Evolutionary conservation across 345 rosid genomes (phyloP).

Genomic region (Arabidopsis thaliana): DNA sequence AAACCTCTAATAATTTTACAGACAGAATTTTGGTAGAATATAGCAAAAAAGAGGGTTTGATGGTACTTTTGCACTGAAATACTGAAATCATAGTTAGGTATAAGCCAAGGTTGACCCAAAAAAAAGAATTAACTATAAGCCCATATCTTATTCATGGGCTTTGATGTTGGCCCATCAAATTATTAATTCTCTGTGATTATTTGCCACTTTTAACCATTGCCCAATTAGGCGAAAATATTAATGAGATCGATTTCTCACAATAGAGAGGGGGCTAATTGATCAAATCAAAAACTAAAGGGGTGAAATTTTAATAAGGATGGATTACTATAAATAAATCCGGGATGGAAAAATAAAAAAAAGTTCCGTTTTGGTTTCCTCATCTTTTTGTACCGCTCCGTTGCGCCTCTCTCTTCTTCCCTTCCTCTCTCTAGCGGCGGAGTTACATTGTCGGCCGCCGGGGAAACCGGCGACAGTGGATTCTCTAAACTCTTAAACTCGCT

Average conservation of each 20-base stretch:
- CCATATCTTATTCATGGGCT: slow-evolving; percentile 10
- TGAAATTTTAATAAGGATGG: neutral
- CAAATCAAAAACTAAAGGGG: slow-evolving; percentile 31
- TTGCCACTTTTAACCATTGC: neutral
- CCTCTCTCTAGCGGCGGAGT: slow-evolving; percentile 54
- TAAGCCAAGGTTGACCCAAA: no score
- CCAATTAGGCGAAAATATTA: no score
- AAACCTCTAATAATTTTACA: no score
- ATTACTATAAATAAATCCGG: slow-evolving; percentile 35
- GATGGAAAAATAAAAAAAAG: slow-evolving; percentile 4
- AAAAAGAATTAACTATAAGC: neutral
- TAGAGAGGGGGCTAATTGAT: slow-evolving; percentile 18
- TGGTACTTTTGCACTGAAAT: no score
- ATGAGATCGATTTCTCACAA: neutral
- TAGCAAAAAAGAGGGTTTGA: no score
- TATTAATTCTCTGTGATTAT: neutral
- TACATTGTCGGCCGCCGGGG: slow-evolving; percentile 48
- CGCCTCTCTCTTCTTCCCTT: slow-evolving; percentile 15
- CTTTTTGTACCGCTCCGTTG: slow-evolving; percentile 43
- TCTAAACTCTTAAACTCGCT: slow-evolving; percentile 19
- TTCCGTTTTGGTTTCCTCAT: slow-evolving; percentile 31
- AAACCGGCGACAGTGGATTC: slow-evolving; percentile 36
- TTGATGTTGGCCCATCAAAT: slow-evolving; percentile 10
- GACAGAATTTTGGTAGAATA: no score
- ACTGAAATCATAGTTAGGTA: no score